Evolutionary conservation across 139 green algal species (phyloP), one percentile per base, ranked within the genome.

Genomic region (Tetradesmus lagerheimii): DNA sequence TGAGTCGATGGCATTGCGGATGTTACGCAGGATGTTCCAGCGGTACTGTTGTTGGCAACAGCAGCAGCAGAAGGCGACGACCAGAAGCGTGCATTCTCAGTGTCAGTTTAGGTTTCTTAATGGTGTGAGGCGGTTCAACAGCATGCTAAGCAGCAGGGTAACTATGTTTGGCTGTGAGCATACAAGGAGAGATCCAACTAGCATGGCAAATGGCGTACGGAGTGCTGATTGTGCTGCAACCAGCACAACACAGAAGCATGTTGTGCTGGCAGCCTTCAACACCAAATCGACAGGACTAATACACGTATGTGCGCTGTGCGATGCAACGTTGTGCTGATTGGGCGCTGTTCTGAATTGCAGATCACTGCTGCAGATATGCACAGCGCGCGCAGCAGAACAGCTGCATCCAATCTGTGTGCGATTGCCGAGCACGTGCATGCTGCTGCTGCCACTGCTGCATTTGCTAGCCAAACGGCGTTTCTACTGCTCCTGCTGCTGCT

Each of bases 1-100:
- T 20, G 94, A 50, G 38, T 98, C 95, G 67, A 99, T 99, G 45
- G 93, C 92, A 2, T 92, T 37, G 31, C 96, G 92, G 79, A 99
- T 96, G 82, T 93, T 93, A 37, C 94, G 94, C 93, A 98, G 97
- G 53, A 96, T 89, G 88, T 96, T 94, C 96, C 96, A 99, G 62
- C 97, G 96, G 91, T 98, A 98, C 94, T 97, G 95, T 86, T 16
- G 78, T 29, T 16, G n/a, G 29, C 45, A 41, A 37, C 53, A 87
- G 15, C 31, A 75, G 35, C 81, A 39, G 27, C 79, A 85, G 79
- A 25, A 35, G 4, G 23, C n/a, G n/a, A n/a, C n/a, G n/a, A n/a
- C n/a, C n/a, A n/a, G n/a, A n/a, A n/a, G n/a, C n/a, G n/a, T n/a
- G n/a, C n/a, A n/a, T n/a, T n/a, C n/a, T n/a, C n/a, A n/a, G n/a